These are phyloP conservation scores for Fusarium gaditjirri DNA, from an alignment of 2,329 filamentous ascomycete species.

Conservation along the genomic window DNA sequence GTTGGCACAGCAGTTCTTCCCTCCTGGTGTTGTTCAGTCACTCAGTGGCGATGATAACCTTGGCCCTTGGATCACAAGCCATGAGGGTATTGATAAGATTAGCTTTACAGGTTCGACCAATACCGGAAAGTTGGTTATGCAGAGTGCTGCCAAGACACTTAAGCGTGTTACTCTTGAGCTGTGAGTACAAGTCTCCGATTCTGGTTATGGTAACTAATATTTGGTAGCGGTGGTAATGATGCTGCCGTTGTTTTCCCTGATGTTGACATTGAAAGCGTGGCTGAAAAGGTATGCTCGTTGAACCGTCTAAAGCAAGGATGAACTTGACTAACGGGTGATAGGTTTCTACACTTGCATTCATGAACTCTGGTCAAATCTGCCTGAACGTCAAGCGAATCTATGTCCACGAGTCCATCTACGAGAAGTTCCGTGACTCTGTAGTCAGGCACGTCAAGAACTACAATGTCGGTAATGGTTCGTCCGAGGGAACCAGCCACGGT, in stretches of 20 bases:
- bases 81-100: conserved; percentile 70
- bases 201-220: conserved; percentile 27
- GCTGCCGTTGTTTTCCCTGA: conserved; percentile 68
- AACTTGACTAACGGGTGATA: neutral
- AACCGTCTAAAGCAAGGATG: neutral
- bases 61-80: conserved; percentile 67
- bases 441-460: conserved; percentile 53
- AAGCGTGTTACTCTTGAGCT: conserved; percentile 72
- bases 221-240: conserved; percentile 62
- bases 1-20: conserved; percentile 66
- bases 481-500: conserved; percentile 55
- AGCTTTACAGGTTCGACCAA: conserved; percentile 70
- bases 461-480: conserved; percentile 58
- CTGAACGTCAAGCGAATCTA: conserved; percentile 66
- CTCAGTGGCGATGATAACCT: conserved; percentile 70
- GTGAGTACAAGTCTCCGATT: conserved; percentile 4
- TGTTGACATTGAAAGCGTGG: conserved; percentile 58
- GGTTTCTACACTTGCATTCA: conserved; percentile 61
- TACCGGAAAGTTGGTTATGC: conserved; percentile 71
- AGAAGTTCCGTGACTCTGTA: conserved; percentile 59
- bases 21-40: conserved; percentile 70
- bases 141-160: conserved; percentile 64
- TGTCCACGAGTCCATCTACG: conserved; percentile 69
- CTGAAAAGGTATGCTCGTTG: conserved; percentile 49
- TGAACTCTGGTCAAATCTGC: conserved; percentile 61